These are phyloP conservation scores for Hippophae rhamnoides DNA, from an alignment of 306 rosid species.

Conservation along the genomic window DNA sequence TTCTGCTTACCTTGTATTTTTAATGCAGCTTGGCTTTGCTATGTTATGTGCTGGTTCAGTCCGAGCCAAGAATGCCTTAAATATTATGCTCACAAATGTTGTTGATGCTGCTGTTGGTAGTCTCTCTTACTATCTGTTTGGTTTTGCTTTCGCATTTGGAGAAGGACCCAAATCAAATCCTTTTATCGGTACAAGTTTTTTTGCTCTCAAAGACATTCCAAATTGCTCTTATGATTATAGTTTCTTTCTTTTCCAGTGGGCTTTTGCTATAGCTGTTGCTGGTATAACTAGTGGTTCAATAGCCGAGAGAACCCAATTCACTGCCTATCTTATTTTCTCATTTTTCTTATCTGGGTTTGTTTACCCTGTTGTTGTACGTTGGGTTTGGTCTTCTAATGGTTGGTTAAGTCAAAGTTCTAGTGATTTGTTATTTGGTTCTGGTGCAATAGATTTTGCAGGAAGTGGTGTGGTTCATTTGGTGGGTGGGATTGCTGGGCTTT, in stretches of 20 bases:
- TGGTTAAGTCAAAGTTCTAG: constrained; percentile 49
- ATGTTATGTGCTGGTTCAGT: constrained; percentile 86
- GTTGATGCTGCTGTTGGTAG: constrained; percentile 75
- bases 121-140: constrained; percentile 71
- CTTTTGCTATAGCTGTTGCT: constrained; percentile 68
- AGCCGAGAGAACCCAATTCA: constrained; percentile 67
- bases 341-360: constrained; percentile 67
- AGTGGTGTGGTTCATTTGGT: constrained; percentile 80
- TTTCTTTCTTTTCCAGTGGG: constrained; percentile 78
- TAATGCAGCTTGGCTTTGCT: constrained; percentile 75
- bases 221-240: constrained; percentile 40
- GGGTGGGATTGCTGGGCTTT: constrained; percentile 61
- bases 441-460: constrained; percentile 69
- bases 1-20: constrained; percentile 70
- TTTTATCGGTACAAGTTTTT: constrained; percentile 51
- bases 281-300: constrained; percentile 73
- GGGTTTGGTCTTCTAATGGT: constrained; percentile 70
- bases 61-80: constrained; percentile 70
- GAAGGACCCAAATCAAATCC: constrained; percentile 41
- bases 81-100: constrained; percentile 73
- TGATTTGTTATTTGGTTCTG: constrained; percentile 43
- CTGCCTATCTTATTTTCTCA: constrained; percentile 52
- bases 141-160: constrained; percentile 71
- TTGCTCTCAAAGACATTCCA: constrained; percentile 44
- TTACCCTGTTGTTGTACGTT: constrained; percentile 61